Evolutionary conservation across 257 asterid species (phyloP), one percentile per base, ranked within the genome.

Genomic region (Scutellaria minor): DNA sequence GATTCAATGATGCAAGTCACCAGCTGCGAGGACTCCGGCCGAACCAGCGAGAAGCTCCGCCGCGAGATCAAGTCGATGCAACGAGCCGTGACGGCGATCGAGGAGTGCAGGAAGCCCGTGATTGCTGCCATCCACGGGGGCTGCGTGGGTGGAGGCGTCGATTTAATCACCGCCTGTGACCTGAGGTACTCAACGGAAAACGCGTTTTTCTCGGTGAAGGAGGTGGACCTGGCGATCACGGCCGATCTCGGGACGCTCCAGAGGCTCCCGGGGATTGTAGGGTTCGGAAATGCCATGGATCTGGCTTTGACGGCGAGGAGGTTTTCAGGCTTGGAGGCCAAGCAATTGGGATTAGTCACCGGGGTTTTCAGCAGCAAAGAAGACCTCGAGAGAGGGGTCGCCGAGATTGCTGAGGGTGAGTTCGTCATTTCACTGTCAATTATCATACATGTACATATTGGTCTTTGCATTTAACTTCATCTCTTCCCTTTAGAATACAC

Each of bases 171-270:
- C 22, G 97, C 96, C 54, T 94, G 97, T 76, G 99, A 94, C 69
- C 39, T 89, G 44, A 84, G 99, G 86, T 88, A 75, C 46, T 86
- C 90, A 15, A 77, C 89, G 24, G 79, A 79, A 7, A 83, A 66
- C 51, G 88, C 97, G 0, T 80, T 68, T 47, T 94, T 91, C 70
- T 53, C 83, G 9, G 97, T 94, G 77, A 91, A 89, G 79, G 99
- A 89, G 83, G 99, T 94, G 74, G 99, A 93, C 44, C 69, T 93
- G 79, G 97, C 82, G 1, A 82, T 93, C 70, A 72, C 90, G 3
- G 98, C 98, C 44, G 97, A 93, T 82, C 80, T 95, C 4, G 98
- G 98, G 65, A 79, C 98, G 63, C 89, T 95, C 40, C 98, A 95
- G 92, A 83, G 99, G 87, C 90, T 95, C 51, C 97, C 97, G 3